These are phyloP conservation scores for Penicillium silybi DNA, from an alignment of 495 filamentous ascomycete genomes.

Conservation along the genomic window DNA sequence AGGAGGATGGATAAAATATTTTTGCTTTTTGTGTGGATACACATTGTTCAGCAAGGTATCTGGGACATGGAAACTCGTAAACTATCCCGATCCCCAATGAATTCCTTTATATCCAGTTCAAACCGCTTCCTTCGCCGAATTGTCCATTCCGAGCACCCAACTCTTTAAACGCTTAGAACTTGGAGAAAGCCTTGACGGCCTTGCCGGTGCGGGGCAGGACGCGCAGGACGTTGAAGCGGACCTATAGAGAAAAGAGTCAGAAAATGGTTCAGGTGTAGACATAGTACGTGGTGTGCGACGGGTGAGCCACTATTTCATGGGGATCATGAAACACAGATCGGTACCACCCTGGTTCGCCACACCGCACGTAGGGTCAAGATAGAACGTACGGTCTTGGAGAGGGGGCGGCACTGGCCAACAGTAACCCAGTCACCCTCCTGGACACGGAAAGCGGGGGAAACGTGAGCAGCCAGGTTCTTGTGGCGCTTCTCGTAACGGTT, in stretches of 20 bases:
- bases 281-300: neutral
- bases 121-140: conserved; percentile 43
- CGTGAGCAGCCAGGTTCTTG: conserved; percentile 99
- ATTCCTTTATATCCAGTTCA: conserved; percentile 41
- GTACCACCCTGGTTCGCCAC: neutral
- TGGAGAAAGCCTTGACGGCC: conserved; percentile 93
- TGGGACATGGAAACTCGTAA: conserved; percentile 49
- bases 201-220: conserved; percentile 96
- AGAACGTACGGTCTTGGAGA: conserved; percentile 92
- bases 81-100: conserved; percentile 46
- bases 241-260: conserved; percentile 46
- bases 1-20: conserved; percentile 38
- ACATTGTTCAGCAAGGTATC: conserved; percentile 46
- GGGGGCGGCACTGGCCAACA: conserved; percentile 96
- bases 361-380: neutral
- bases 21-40: conserved; percentile 48
- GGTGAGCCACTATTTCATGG: neutral
- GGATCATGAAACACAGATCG: neutral
- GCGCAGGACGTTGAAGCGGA: conserved; percentile 98
- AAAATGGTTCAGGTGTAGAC: conserved; percentile 2
- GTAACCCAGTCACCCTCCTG: conserved; percentile 98
- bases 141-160: conserved; percentile 37
- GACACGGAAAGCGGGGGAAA: conserved; percentile 99
- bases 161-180: conserved; percentile 69
- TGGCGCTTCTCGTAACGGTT: conserved; percentile 99